Percentiles rank a stretch among this genome's conserved stretches.
Evolutionary conservation across 805 yeast species (phyloP).

Genomic region (Ascoidea tarda): DNA sequence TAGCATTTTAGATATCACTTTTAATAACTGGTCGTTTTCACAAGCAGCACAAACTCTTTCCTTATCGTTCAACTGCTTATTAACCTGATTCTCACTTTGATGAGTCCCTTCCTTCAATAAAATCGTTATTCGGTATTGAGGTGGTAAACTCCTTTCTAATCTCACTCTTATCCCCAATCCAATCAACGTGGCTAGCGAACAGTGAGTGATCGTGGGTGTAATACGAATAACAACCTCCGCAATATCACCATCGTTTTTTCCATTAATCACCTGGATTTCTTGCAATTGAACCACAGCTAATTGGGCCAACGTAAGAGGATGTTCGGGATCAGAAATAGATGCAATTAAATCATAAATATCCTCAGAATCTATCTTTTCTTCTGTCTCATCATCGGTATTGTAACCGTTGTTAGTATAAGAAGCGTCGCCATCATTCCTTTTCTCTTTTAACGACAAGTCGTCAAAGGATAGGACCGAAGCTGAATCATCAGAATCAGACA

Average conservation of each 20-base stretch:
- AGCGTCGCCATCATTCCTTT: slow-evolving; percentile 8
- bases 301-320: slow-evolving; percentile 89
- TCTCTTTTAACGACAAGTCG: slow-evolving; percentile 1
- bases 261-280: slow-evolving; percentile 61
- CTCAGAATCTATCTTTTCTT: slow-evolving; percentile 60
- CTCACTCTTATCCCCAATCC: slow-evolving; percentile 92
- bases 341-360: slow-evolving; percentile 82
- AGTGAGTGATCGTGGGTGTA: slow-evolving; percentile 96
- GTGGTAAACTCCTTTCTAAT: slow-evolving; percentile 76
- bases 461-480: no score
- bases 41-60: slow-evolving; percentile 98
- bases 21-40: slow-evolving; percentile 82
- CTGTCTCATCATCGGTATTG: slow-evolving; percentile 16
- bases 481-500: background rate
- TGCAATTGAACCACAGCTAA: slow-evolving; percentile 79
- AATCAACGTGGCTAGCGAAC: slow-evolving; percentile 89
- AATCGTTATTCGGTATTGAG: slow-evolving; percentile 67
- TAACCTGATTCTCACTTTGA: slow-evolving; percentile 91
- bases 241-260: slow-evolving; percentile 34
- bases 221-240: slow-evolving; percentile 71
- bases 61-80: slow-evolving; percentile 92
- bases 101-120: slow-evolving; percentile 84
- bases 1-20: slow-evolving; percentile 89
- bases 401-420: slow-evolving; percentile 13
- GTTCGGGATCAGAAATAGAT: slow-evolving; percentile 91